Base-by-base conservation (phyloP, 306 rosid genomes). In the Purshia tridentata region DNA sequence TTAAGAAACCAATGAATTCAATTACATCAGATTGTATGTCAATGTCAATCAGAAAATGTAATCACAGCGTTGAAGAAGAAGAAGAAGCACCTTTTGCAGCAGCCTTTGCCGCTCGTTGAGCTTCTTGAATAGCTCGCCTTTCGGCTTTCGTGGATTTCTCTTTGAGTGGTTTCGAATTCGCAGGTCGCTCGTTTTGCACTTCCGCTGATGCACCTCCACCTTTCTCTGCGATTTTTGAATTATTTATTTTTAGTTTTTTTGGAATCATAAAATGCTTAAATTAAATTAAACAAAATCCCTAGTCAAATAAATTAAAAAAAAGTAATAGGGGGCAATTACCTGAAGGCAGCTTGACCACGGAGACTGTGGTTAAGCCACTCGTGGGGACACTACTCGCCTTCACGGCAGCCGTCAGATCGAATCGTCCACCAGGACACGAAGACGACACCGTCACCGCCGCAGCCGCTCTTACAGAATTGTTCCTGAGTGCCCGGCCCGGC, bases 21-120 rank as follows among this genome's bases (percentile, higher is more conserved):
- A 53, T 22, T 14, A 41, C 64, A 29, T 40, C 61, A 22, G 67
- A 37, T 0, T 15, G 40, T 29, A 4, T 41, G 54, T 52, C 29
- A 54, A 23, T 65, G 54, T 52, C 29, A 54, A 23, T 65, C 47
- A 77, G 16, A 5, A 44, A 67, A 50, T 45, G 44, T 14, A 61
- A 76, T 57, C 16, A 76, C 67, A 56, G 0, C 46, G 7, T 47
- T 37, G 15, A 45, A 47, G 35, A 29, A 29, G 35, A 29, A 29
- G 35, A 29, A 20, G 51, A 48, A 5, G 50, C 75, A 92, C 97
- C 95, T 84, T 92, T 92, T 6, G 89, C 81, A 67, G 86, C 84
- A 62, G 87, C 97, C 86, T 92, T 92, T 57, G 90, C 91, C 58
- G 93, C 96, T 87, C 97, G 83, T 54, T 92, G 97, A 66, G 92